These are phyloP conservation scores for Letharia lupina DNA, from an alignment of 495 filamentous ascomycete genomes.

Conservation along the genomic window DNA sequence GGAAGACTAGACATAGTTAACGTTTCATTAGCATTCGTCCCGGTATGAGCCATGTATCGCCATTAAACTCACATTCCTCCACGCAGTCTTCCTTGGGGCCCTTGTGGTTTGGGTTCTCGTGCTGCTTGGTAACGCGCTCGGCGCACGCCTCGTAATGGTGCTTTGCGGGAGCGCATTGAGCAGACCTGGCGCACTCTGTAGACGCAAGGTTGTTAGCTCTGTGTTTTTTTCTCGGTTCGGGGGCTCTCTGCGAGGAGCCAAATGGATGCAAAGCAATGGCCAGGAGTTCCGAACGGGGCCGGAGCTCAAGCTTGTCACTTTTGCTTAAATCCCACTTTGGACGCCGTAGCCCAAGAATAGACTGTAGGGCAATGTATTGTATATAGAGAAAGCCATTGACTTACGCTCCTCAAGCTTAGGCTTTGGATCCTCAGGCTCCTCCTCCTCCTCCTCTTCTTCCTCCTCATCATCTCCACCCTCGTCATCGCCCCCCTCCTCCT, in stretches of 20 bases:
- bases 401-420: conserved; percentile 84
- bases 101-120: conserved; percentile 55
- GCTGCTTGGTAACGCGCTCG: conserved; percentile 75
- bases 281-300: background rate
- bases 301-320: background rate
- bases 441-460: conserved; percentile 83
- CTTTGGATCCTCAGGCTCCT: conserved; percentile 82
- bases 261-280: background rate
- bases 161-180: conserved; percentile 77
- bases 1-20: conserved; percentile 63
- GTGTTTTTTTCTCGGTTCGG: background rate
- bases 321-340: background rate
- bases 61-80: conserved; percentile 83
- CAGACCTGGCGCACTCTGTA: conserved; percentile 78
- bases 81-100: conserved; percentile 84
- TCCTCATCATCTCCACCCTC: conserved; percentile 44
- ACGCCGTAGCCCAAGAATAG: background rate
- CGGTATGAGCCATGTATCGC: background rate
- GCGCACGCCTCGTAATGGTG: conserved; percentile 98
- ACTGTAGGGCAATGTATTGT: background rate
- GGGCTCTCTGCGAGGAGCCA: background rate
- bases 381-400: conserved; percentile 29
- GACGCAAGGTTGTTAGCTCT: conserved; percentile 14
- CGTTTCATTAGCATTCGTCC: background rate
- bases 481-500: conserved; percentile 38